Base-by-base conservation (phyloP, 73 alveolate species). In the Paraurostyla sp. region DNA sequence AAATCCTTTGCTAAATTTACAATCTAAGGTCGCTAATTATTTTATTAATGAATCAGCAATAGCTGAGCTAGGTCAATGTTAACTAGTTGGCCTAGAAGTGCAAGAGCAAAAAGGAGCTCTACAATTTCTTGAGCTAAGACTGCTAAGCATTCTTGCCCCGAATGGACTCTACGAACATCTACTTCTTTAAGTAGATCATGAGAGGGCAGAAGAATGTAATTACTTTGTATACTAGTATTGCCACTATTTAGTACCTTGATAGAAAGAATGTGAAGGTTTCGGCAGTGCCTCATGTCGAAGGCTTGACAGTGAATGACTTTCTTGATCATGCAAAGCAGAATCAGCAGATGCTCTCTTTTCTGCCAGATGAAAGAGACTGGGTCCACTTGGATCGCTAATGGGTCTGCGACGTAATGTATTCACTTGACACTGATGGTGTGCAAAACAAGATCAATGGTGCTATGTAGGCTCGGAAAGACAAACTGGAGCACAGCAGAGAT, bases 291-390 rank as follows among this genome's bases (percentile, higher is more conserved):
- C 33, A 75, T 13, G 48, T 75, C 52, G 87, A 75, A 48, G 87
- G 87, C 2, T 30, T 75, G n/a, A 75, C 87, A 23, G 87, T 75
- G 11, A 33, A 75, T 2, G 87, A 75, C 40, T 75, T 75, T 75
- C 52, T 75, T 4, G 50, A 43, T 3, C 33, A 49, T 75, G 87
- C 75, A 7, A 43, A 29, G 18, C 3, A 7, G 16, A 75, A 75
- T 9, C 76, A 41, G 4, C 7, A 48, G 22, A 2, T 49, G 3
- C 30, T 50, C 35, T 3, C 18, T 23, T 49, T 22, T 30, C 27
- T 75, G 9, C 87, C 87, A n/a, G 87, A 75, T 75, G 87, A 75
- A 75, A n/a, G 60, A 43, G 87, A 75, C 32, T 75, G 69, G 73
- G 51, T 48, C 35, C 87, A 75, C 33, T 51, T 75, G 54, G 87